A percentile compares a stretch with the other conserved stretches of the same genome.
Conservation (phyloP, 495 filamentous ascomycete species). For the Cercophora sp. region DNA sequence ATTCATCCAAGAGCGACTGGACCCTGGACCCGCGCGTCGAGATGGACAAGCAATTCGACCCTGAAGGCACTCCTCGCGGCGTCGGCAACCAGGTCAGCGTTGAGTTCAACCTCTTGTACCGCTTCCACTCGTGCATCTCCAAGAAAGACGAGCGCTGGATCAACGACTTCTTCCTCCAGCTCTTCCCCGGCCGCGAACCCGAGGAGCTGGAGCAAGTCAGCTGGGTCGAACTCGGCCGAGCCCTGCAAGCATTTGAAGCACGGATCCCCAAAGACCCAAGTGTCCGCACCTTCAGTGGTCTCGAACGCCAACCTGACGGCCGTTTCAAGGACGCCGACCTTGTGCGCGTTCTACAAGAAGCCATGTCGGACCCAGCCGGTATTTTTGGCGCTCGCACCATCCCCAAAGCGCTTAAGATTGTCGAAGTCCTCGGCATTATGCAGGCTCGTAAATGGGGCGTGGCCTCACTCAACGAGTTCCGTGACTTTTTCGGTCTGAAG, state of each 20-base stretch:
- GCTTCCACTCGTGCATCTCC: slow-evolving; percentile 69
- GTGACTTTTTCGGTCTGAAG: slow-evolving; percentile 66
- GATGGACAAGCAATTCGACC: slow-evolving; percentile 48
- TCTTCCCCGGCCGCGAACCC: slow-evolving; percentile 55
- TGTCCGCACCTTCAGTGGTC: slow-evolving; percentile 54
- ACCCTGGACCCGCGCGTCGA: slow-evolving; percentile 69
- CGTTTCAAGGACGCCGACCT: slow-evolving; percentile 59
- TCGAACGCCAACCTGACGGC: slow-evolving; percentile 55
- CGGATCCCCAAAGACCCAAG: slow-evolving; percentile 51
- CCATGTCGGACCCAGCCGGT: slow-evolving; percentile 55
- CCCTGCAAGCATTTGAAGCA: slow-evolving; percentile 50
- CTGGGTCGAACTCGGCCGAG: slow-evolving; percentile 50
- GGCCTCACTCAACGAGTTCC: slow-evolving; percentile 77
- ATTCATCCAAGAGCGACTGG: slow-evolving; percentile 69
- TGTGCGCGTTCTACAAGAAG: slow-evolving; percentile 55
- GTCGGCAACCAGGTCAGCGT: slow-evolving; percentile 72
- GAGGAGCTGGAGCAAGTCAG: slow-evolving; percentile 48
- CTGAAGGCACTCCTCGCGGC: slow-evolving; percentile 55
- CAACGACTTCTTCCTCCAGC: slow-evolving; percentile 50
- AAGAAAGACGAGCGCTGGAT: slow-evolving; percentile 65
- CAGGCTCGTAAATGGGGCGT: slow-evolving; percentile 75
- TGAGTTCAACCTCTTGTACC: slow-evolving; percentile 71
- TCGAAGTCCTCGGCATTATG: slow-evolving; percentile 75
- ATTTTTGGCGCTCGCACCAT: slow-evolving; percentile 63
- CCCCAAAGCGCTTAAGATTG: slow-evolving; percentile 60